These are phyloP conservation scores for Eucalyptus melliodora DNA, from an alignment of 345 rosid genomes.

Conservation along the genomic window DNA sequence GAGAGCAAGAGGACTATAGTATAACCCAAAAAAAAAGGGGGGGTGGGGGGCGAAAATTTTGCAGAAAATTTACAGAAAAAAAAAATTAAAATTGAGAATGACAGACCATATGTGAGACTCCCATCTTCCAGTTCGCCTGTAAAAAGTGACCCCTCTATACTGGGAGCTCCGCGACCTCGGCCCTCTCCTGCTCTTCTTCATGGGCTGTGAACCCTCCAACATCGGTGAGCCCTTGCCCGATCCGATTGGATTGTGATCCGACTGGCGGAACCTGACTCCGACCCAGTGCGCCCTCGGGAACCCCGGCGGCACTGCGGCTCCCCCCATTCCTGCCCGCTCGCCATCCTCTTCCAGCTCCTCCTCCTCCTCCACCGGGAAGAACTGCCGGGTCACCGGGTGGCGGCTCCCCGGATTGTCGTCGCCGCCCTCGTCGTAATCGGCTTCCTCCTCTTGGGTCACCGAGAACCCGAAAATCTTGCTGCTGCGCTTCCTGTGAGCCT, in stretches of 20 bases:
- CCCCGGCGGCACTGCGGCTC: slow-evolving; percentile 1
- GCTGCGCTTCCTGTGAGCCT: slow-evolving; percentile 10
- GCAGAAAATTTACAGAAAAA: background rate
- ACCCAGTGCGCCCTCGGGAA: slow-evolving; percentile 65
- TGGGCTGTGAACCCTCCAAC: slow-evolving; percentile 39
- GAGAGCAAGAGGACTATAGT: background rate
- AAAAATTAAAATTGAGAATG: background rate
- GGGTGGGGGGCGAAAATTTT: background rate
- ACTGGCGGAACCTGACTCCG: slow-evolving; percentile 53
- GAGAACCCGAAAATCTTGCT: slow-evolving; percentile 46
- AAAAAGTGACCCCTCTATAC: slow-evolving; percentile 92
- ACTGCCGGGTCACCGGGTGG: slow-evolving; percentile 66
- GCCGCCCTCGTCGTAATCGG: slow-evolving; percentile 5
- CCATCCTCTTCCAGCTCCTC: slow-evolving; percentile 30
- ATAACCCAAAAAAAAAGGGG: background rate
- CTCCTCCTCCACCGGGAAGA: slow-evolving; percentile 57
- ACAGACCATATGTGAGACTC: slow-evolving; percentile 95
- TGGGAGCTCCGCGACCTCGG: slow-evolving; percentile 97
- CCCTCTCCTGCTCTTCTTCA: slow-evolving; percentile 88
- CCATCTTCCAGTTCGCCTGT: slow-evolving; percentile 98
- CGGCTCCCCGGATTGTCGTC: background rate
- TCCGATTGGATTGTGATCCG: slow-evolving; percentile 26
- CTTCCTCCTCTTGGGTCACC: background rate
- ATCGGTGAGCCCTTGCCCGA: slow-evolving; percentile 1
- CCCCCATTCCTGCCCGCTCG: background rate